phyloP scores from a whole-genome alignment of 2,329 filamentous ascomycete genomes.

The Scytalidium lignicola region DNA sequence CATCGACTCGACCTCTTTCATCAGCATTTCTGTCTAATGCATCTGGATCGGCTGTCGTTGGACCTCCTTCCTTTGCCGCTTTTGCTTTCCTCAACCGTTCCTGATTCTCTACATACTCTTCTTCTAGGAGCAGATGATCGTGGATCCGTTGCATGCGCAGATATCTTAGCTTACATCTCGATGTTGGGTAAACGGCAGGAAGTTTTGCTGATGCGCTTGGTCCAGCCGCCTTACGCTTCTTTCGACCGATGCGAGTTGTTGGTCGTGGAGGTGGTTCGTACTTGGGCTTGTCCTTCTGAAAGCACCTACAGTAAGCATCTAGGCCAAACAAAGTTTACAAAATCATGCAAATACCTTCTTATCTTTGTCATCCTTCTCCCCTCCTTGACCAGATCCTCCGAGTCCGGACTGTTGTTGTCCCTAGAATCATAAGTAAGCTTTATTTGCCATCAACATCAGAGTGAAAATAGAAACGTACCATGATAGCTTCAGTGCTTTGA shows the following conservation, averaged over 20 bases:
- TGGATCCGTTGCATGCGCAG: constrained; percentile 98
- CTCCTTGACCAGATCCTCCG: constrained; percentile 47
- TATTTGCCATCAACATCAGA: constrained; percentile 5
- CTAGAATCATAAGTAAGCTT: constrained; percentile 17
- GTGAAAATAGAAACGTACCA: constrained; percentile 20
- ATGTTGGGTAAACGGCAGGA: constrained; percentile 88
- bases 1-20: constrained; percentile 89
- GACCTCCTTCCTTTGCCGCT: constrained; percentile 65
- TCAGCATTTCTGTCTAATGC: constrained; percentile 83
- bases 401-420: constrained; percentile 39
- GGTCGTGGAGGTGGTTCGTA: constrained; percentile 97
- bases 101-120: constrained; percentile 99
- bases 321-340: not conserved
- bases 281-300: constrained; percentile 98
- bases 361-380: constrained; percentile 80
- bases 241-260: constrained; percentile 92
- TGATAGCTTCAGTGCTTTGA: constrained; percentile 15
- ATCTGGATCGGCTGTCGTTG: constrained; percentile 60
- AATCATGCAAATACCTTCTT: constrained; percentile 67
- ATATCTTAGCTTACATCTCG: constrained; percentile 94
- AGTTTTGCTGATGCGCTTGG: constrained; percentile 94
- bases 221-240: constrained; percentile 95
- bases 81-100: constrained; percentile 92
- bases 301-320: constrained; percentile 13
- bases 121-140: constrained; percentile 92